A percentile compares a stretch with the other conserved stretches of the same genome.
Evolutionary conservation across 2,329 filamentous ascomycete genomes (phyloP).

Genomic region (Penicillium brasilianum): DNA sequence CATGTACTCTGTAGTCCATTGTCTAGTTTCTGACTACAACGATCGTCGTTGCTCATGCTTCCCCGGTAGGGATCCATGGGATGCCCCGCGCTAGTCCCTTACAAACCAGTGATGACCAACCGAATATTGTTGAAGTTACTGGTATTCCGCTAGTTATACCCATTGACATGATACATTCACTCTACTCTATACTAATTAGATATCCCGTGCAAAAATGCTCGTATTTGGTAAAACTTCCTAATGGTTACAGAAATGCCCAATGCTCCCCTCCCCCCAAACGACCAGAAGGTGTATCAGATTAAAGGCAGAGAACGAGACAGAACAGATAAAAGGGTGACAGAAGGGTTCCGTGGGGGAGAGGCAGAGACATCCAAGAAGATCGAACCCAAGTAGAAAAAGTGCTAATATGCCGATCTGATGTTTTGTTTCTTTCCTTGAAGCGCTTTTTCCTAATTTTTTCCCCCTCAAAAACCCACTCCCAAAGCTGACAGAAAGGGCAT

Average conservation of each 20-base stretch:
- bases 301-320: slow-evolving; percentile 13
- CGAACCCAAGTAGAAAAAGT: background rate
- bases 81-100: background rate
- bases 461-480: background rate
- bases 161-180: too few species aligned
- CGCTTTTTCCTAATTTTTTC: slow-evolving; percentile 10
- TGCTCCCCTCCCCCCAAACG: slow-evolving; percentile 16
- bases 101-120: background rate
- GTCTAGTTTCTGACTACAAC: background rate
- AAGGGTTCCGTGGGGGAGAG: background rate
- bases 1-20: slow-evolving; percentile 14
- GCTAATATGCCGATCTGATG: slow-evolving; percentile 16
- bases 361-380: slow-evolving; percentile 5
- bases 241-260: slow-evolving; percentile 27
- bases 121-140: background rate
- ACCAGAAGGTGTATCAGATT: slow-evolving; percentile 30
- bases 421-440: slow-evolving; percentile 6
- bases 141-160: too few species aligned
- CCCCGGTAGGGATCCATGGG: slow-evolving; percentile 1
- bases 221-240: slow-evolving; percentile 23
- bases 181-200: background rate
- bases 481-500: background rate
- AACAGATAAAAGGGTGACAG: background rate
- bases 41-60: slow-evolving; percentile 15
- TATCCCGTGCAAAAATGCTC: background rate